A percentile compares a stretch with the other conserved stretches of the same genome.
Conservation (phyloP, 176 grass and related monocot genomes). For the Ananas comosus region DNA sequence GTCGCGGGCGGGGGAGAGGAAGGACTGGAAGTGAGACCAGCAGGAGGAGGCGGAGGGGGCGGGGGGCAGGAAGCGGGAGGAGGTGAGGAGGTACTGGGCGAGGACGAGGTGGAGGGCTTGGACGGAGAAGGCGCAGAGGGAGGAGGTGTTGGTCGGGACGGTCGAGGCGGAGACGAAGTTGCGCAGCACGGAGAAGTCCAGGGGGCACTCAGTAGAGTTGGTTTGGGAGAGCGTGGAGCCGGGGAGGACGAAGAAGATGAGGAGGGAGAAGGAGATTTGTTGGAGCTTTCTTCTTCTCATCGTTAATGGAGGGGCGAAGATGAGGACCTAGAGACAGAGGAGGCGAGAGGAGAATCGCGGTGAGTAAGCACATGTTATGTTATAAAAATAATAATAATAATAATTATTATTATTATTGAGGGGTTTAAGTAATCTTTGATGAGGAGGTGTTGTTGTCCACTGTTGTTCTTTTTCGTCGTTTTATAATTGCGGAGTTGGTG, state of each 20-base stretch:
- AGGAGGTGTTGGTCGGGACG: slow-evolving; percentile 11
- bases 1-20: slow-evolving; percentile 15
- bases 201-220: slow-evolving; percentile 40
- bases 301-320: neutral
- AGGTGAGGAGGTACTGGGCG: slow-evolving; percentile 25
- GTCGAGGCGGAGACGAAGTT: slow-evolving; percentile 26
- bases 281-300: neutral
- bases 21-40: slow-evolving; percentile 28
- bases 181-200: slow-evolving; percentile 47
- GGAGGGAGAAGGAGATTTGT: neutral
- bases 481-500: no score
- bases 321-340: neutral
- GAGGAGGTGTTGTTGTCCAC: no score
- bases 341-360: no score
- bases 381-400: no score
- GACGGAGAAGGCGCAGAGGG: slow-evolving; percentile 5
- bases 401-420: no score
- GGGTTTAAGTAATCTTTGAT: no score
- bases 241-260: neutral
- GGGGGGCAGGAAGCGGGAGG: slow-evolving; percentile 40
- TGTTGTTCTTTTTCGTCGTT: no score
- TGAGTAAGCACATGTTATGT: no score
- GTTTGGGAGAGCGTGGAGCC: slow-evolving; percentile 1
- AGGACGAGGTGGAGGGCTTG: slow-evolving; percentile 19
- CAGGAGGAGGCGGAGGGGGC: slow-evolving; percentile 37